Conservation (phyloP, 352 stramenopile genomes). For the Globisporangium acanthophoron region DNA sequence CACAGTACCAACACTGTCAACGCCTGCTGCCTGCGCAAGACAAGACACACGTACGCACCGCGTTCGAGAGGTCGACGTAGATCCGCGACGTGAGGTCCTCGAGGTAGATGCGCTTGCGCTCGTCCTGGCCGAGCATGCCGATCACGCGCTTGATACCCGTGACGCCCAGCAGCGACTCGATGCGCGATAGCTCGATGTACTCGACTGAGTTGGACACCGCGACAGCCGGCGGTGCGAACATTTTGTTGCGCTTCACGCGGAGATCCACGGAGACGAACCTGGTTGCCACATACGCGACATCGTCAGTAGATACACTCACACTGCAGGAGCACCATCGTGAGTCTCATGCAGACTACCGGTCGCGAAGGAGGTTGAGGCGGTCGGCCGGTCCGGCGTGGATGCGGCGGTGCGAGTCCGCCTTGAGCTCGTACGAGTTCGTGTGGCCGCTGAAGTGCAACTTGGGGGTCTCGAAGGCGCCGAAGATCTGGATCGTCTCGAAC, state of each 20-base stretch:
- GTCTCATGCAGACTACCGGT: conserved; percentile 23
- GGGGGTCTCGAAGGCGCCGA: conserved; percentile 73
- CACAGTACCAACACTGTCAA: not conserved
- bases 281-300: not conserved
- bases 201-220: conserved; percentile 48
- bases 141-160: conserved; percentile 74
- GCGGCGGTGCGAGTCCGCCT: conserved; percentile 36
- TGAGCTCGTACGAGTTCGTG: conserved; percentile 75
- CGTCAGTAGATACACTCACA: not conserved
- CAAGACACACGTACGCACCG: conserved; percentile 4
- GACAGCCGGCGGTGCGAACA: conserved; percentile 63
- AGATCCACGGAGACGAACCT: conserved; percentile 67
- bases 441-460: conserved; percentile 53
- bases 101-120: conserved; percentile 70
- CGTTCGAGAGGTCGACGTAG: conserved; percentile 66
- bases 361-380: conserved; percentile 57
- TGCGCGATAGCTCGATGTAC: conserved; percentile 83
- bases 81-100: conserved; percentile 83
- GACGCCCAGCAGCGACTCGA: conserved; percentile 82
- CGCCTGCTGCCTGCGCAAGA: too few relatives aligned
- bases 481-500: conserved; percentile 79
- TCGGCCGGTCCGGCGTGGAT: conserved; percentile 58
- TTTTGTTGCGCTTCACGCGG: conserved; percentile 77
- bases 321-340: not conserved
- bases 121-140: conserved; percentile 81